phyloP scores from a whole-genome alignment of 208 protist species.

The Leishmania tarentolae region DNA sequence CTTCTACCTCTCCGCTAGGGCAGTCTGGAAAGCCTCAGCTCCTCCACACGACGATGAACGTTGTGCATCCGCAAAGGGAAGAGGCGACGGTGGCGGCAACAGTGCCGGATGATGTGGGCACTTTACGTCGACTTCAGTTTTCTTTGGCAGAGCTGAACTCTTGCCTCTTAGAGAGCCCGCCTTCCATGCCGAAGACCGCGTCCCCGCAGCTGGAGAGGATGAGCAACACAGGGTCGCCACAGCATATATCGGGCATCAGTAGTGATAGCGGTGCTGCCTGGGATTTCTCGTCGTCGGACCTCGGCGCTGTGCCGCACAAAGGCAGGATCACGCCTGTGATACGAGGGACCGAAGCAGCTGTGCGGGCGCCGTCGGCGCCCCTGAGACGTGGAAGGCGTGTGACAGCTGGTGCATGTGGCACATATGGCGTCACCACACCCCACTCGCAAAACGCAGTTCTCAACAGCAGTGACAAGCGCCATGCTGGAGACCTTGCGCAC shows the following conservation, averaged over 20 bases:
- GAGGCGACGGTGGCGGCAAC: not conserved
- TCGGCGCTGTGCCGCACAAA: not conserved
- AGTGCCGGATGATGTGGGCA: not conserved
- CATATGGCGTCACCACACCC: not conserved
- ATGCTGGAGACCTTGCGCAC: not conserved
- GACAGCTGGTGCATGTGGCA: not conserved
- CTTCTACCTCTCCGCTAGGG: not conserved
- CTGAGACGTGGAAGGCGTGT: not conserved
- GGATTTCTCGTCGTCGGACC: not conserved
- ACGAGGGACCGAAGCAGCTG: not conserved
- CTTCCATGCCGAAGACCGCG: not conserved
- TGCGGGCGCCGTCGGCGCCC: not conserved
- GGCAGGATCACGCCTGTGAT: not conserved
- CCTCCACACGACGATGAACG: not conserved
- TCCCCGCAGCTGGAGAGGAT: not conserved
- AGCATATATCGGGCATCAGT: not conserved
- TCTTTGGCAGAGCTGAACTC: conserved; percentile 9
- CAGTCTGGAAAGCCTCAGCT: not conserved
- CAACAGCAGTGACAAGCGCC: not conserved
- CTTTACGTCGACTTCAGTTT: not conserved
- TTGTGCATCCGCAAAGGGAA: not conserved
- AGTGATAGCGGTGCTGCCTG: not conserved
- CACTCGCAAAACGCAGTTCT: not conserved
- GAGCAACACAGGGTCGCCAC: not conserved
- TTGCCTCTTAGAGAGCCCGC: not conserved